Evolutionary conservation across 2,329 filamentous ascomycete species (phyloP).

Genomic region (Diaporthe velutina): DNA sequence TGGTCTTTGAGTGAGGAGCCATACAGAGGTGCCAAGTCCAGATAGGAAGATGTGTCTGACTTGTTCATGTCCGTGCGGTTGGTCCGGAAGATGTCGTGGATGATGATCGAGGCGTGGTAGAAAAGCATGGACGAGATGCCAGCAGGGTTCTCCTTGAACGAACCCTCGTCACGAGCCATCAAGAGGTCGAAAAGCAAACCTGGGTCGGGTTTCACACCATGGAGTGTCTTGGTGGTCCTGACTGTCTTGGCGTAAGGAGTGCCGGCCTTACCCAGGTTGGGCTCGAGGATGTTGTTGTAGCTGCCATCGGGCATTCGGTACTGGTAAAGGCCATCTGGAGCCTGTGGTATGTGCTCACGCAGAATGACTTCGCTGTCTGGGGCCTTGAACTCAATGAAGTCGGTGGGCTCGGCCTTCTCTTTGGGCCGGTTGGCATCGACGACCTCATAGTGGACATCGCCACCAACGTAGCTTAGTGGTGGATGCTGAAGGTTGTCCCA

Average conservation of each 20-base stretch:
- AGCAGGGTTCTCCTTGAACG: slow-evolving; percentile 18
- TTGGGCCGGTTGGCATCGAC: slow-evolving; percentile 50
- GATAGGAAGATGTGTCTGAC: slow-evolving; percentile 79
- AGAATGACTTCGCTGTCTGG: slow-evolving; percentile 9
- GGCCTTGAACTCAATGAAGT: slow-evolving; percentile 56
- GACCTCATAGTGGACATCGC: slow-evolving; percentile 49
- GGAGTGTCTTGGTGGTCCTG: slow-evolving; percentile 49
- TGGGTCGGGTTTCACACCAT: slow-evolving; percentile 69
- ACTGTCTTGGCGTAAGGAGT: slow-evolving; percentile 76
- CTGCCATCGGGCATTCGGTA: slow-evolving; percentile 32
- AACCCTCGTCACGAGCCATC: slow-evolving; percentile 63
- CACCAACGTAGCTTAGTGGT: slow-evolving; percentile 55
- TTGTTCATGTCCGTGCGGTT: slow-evolving; percentile 72
- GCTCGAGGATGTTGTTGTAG: slow-evolving; percentile 69
- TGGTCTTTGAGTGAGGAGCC: slow-evolving; percentile 75
- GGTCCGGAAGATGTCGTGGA: slow-evolving; percentile 73
- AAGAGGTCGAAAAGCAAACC: slow-evolving; percentile 76
- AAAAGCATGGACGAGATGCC: slow-evolving; percentile 33
- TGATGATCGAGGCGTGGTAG: slow-evolving; percentile 71
- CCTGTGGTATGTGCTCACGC: slow-evolving; percentile 52
- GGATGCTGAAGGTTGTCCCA: slow-evolving; percentile 69
- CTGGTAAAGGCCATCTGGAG: slow-evolving; percentile 52
- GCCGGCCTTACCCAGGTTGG: slow-evolving; percentile 75
- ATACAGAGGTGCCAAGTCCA: slow-evolving; percentile 81
- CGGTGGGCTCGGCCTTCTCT: slow-evolving; percentile 51